A percentile compares a stretch with the other conserved stretches of the same genome.
These are phyloP conservation scores for Claviceps cyperi DNA, from an alignment of 2,329 filamentous ascomycete genomes.

Conservation along the genomic window DNA sequence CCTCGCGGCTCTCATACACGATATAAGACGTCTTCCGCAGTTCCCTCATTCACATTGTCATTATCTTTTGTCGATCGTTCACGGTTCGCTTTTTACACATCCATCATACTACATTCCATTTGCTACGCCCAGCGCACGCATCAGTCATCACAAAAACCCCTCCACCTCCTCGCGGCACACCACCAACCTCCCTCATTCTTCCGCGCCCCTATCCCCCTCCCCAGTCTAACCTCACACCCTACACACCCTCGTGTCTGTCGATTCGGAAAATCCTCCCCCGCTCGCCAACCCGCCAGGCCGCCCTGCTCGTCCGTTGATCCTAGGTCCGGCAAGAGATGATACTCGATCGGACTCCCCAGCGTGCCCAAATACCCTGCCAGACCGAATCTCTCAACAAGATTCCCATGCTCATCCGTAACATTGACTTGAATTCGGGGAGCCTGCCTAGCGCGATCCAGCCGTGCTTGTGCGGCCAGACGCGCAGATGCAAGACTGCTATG, in stretches of 20 bases:
- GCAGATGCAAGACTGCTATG: slow-evolving; percentile 34
- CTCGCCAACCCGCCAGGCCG: slow-evolving; percentile 34
- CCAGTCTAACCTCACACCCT: slow-evolving; percentile 19
- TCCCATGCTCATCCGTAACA: slow-evolving; percentile 38
- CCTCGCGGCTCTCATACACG: no score
- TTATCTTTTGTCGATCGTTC: no score
- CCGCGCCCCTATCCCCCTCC: no score
- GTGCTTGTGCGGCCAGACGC: slow-evolving; percentile 49
- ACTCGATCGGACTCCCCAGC: slow-evolving; percentile 42
- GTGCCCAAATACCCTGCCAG: slow-evolving; percentile 49
- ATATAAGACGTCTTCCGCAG: no score
- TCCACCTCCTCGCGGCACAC: no score
- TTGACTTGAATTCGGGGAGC: slow-evolving; percentile 43
- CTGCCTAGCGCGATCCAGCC: slow-evolving; percentile 43
- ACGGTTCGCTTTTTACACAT: no score
- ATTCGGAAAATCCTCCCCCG: no score
- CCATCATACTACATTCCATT: no score
- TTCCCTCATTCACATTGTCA: no score
- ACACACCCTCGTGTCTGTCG: slow-evolving; percentile 20
- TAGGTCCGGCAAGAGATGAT: slow-evolving; percentile 42
- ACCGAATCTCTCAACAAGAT: slow-evolving; percentile 34
- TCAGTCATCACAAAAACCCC: no score
- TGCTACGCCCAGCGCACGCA: no score
- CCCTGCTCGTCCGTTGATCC: slow-evolving; percentile 42
- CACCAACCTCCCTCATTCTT: no score